A percentile compares a stretch with the other conserved stretches of the same genome.
phyloP scores from a whole-genome alignment of 2,329 filamentous ascomycete genomes.

The Fusarium sp. region DNA sequence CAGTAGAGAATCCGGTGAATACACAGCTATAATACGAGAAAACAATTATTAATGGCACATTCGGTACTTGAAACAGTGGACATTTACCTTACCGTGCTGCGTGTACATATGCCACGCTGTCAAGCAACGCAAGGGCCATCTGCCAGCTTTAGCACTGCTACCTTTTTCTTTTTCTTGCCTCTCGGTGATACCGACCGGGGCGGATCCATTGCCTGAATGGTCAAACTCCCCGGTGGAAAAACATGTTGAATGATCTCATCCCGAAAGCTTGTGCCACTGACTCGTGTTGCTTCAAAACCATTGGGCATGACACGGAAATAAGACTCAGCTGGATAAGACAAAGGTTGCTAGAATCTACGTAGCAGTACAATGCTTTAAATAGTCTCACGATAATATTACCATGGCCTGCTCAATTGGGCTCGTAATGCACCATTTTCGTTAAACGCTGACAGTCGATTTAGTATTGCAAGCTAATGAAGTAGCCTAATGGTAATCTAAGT shows the following conservation, averaged over 20 bases:
- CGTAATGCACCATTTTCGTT: too few species aligned
- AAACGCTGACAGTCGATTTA: too few species aligned
- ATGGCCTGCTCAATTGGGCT: too few species aligned
- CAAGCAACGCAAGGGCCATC: background rate
- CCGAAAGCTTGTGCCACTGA: background rate
- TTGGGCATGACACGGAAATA: too few species aligned
- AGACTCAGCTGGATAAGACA: too few species aligned
- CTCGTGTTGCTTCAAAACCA: background rate
- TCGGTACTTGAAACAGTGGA: background rate
- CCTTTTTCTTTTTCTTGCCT: background rate
- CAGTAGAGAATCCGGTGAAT: background rate
- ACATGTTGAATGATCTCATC: background rate
- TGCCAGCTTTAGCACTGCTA: background rate
- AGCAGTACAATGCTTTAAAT: too few species aligned
- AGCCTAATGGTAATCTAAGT: too few species aligned
- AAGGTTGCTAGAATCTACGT: too few species aligned
- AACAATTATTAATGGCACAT: too few species aligned
- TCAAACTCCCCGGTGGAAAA: background rate
- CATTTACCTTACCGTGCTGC: background rate
- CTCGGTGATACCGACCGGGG: background rate
- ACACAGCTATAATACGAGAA: too few species aligned
- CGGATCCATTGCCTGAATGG: background rate
- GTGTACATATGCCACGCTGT: background rate
- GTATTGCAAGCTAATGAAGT: too few species aligned
- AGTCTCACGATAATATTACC: too few species aligned